Conservation (phyloP, 306 rosid species). For the Castanea crenata region DNA sequence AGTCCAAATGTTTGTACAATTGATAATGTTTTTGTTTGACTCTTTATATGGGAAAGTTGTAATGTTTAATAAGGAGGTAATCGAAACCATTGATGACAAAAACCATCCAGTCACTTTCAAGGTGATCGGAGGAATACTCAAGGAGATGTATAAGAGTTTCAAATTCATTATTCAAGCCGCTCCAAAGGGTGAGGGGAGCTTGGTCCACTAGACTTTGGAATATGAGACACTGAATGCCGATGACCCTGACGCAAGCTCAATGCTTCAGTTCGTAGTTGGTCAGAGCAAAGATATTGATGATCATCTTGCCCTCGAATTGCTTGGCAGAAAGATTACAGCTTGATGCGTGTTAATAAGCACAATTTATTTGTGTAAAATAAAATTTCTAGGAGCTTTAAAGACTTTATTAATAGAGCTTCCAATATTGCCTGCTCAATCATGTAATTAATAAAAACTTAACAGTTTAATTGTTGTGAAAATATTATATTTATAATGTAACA, state of each 20-base stretch:
- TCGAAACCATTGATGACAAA: conserved; percentile 35
- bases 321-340: not conserved
- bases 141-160: conserved; percentile 22
- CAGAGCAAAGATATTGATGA: conserved; percentile 22
- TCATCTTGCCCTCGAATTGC: not conserved
- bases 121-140: conserved; percentile 27
- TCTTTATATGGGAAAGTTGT: conserved; percentile 23
- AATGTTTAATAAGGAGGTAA: conserved; percentile 11
- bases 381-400: too few relatives aligned
- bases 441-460: too few relatives aligned
- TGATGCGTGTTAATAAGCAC: too few relatives aligned
- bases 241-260: conserved; percentile 18
- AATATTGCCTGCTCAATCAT: too few relatives aligned
- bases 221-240: conserved; percentile 31
- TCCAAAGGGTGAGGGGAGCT: conserved; percentile 25
- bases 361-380: too few relatives aligned
- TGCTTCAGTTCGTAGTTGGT: not conserved
- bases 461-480: too few relatives aligned
- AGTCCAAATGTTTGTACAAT: too few relatives aligned
- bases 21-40: too few relatives aligned
- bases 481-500: too few relatives aligned
- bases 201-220: conserved; percentile 27
- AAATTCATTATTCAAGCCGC: not conserved
- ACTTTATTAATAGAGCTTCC: too few relatives aligned
- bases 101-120: conserved; percentile 24